Evolutionary conservation across 371 early-diverging fungal genomes (phyloP), one percentile per base, ranked within the genome.

Genomic region (Capniomyces stellatus): DNA sequence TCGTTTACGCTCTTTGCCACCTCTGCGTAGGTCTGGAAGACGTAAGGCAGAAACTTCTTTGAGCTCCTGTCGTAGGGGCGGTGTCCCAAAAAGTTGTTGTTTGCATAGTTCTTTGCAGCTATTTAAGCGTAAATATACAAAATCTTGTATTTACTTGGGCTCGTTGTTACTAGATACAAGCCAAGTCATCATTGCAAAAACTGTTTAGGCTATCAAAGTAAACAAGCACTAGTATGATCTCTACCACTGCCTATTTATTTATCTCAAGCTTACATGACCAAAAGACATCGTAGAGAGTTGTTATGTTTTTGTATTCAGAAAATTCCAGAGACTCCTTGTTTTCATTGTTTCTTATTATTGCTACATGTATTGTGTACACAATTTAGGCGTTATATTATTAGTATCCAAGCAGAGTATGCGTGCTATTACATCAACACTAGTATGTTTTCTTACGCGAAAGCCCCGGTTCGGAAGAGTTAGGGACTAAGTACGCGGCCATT

Each of bases 1-100:
- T 77, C 71, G 30, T 77, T 71, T 19, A 82, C 72, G 8, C 74
- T 61, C 8, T 66, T 52, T 25, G 63, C 67, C 15, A 78, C 69
- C 30, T 78, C 69, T 12, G 62, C 62, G 54, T 75, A 69, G 15
- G 70, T 70, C 46, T 70, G 59, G 84, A 85, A 87, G 15, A 73
- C 76, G 57, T 79, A 85, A 28, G 73, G 61, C 18, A 72, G 75
- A 39, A 70, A 59, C 0, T 19, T 63, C 24, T 73, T 75, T 43
- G 67, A 59, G 24, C 62, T 64, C 0, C 72, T 61, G 46, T 72
- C 46, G 40, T 55, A 57, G 28, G 52, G 61, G 15, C 82, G 75
- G 41, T 71, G 66, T 42, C 83, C 83, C 55, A 83, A 58, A 56
- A 68, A 73, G 23, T 70, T 72, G 24, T 62, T 52, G 29, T 75